Percentiles rank a stretch among this genome's conserved stretches.
These are phyloP conservation scores for Hevea brasiliensis DNA, from an alignment of 345 rosid species.

Conservation along the genomic window DNA sequence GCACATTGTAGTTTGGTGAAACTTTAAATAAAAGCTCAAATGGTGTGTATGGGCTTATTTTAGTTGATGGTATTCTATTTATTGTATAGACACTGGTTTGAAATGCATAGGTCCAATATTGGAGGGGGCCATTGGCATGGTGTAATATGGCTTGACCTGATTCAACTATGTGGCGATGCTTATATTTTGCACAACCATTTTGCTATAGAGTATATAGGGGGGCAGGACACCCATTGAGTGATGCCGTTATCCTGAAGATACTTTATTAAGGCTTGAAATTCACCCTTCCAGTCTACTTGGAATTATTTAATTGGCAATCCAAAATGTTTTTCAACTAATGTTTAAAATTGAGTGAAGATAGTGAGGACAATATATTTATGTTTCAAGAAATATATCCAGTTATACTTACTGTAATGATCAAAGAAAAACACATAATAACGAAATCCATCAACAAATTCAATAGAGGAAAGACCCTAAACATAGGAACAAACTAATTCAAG, in stretches of 20 bases:
- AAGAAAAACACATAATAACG: neutral
- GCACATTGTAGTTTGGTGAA: too few species aligned
- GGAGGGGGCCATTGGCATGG: neutral
- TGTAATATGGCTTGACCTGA: neutral
- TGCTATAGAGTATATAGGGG: neutral
- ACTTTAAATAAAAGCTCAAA: too few species aligned
- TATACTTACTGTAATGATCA: neutral
- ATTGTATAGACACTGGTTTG: neutral
- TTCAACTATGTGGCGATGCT: neutral
- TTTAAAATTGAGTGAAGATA: neutral
- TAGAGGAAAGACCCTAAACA: neutral
- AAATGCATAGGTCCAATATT: neutral
- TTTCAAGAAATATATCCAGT: neutral
- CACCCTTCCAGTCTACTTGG: neutral
- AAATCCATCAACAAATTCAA: neutral
- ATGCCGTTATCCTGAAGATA: neutral
- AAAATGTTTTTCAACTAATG: neutral
- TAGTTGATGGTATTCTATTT: neutral
- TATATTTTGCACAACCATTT: neutral
- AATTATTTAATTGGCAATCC: neutral
- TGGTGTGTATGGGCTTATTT: too few species aligned
- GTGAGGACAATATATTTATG: neutral
- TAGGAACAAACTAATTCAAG: neutral
- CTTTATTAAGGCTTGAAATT: neutral
- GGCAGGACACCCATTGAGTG: neutral